Evolutionary conservation across 1,284 basidiomycete genomes (phyloP).

Genomic region (Anthracocystis panici-leucophaei): DNA sequence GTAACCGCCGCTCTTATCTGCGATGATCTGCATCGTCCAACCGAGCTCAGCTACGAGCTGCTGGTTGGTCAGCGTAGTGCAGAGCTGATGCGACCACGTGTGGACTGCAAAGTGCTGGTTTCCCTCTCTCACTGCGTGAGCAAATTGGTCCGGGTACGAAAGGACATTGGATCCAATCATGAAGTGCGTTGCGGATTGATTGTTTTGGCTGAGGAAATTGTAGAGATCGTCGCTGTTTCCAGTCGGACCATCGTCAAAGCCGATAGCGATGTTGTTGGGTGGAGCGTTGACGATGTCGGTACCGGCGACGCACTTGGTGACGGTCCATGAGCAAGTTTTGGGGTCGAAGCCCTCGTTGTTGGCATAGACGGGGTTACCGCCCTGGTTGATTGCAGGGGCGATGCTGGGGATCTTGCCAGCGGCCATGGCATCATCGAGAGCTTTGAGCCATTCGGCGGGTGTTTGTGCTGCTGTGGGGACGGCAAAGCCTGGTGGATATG

Average conservation of each 20-base stretch:
- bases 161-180: slow-evolving; percentile 89
- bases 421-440: slow-evolving; percentile 34
- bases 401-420: slow-evolving; percentile 61
- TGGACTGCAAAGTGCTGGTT: slow-evolving; percentile 69
- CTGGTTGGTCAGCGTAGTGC: slow-evolving; percentile 85
- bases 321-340: slow-evolving; percentile 54
- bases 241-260: slow-evolving; percentile 82
- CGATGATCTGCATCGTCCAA: slow-evolving; percentile 88
- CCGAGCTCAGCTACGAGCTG: slow-evolving; percentile 94
- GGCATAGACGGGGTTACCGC: slow-evolving; percentile 46
- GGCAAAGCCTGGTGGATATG: slow-evolving; percentile 32
- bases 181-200: slow-evolving; percentile 87
- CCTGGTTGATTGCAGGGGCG: slow-evolving; percentile 18
- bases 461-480: slow-evolving; percentile 35
- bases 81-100: slow-evolving; percentile 74
- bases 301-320: slow-evolving; percentile 73
- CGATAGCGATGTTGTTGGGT: slow-evolving; percentile 40
- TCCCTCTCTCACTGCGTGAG: slow-evolving; percentile 83
- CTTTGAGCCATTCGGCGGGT: slow-evolving; percentile 52
- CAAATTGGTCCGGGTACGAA: slow-evolving; percentile 79
- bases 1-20: slow-evolving; percentile 69
- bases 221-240: slow-evolving; percentile 79
- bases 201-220: slow-evolving; percentile 77
- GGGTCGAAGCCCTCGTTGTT: slow-evolving; percentile 34
- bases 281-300: slow-evolving; percentile 79